A percentile compares a stretch with the other conserved stretches of the same genome.
Conservation (phyloP, 805 yeast genomes). For the Pichia californica region DNA sequence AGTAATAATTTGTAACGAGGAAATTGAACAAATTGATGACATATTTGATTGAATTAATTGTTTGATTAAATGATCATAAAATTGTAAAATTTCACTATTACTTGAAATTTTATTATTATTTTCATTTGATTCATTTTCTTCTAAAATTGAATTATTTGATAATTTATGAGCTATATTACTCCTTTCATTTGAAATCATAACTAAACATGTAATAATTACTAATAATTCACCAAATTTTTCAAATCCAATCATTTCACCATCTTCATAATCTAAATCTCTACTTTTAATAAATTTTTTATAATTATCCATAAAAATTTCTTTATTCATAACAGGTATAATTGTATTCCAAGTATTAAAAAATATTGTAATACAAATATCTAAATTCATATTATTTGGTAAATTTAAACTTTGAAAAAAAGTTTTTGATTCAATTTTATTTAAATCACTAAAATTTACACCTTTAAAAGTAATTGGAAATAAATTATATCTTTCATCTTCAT, state of each 20-base stretch:
- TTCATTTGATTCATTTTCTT: conserved; percentile 7
- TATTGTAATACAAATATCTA: conserved; percentile 61
- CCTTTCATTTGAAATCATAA: conserved; percentile 37
- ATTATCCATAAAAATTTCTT: conserved; percentile 56
- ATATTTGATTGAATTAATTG: conserved; percentile 58
- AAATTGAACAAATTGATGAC: conserved; percentile 54
- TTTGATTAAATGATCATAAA: conserved; percentile 55
- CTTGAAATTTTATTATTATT: conserved; percentile 10
- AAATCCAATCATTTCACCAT: conserved; percentile 34
- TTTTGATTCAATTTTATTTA: conserved; percentile 36
- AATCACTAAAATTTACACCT: conserved; percentile 32
- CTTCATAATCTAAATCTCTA: conserved; percentile 38
- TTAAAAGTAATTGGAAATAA: conserved; percentile 28
- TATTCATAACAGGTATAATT: conserved; percentile 62
- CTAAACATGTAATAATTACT: conserved; percentile 43
- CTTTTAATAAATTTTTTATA: conserved; percentile 44
- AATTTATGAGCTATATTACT: conserved; percentile 14
- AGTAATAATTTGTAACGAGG: conserved; percentile 62
- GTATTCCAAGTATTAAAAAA: conserved; percentile 78
- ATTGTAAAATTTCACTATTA: conserved; percentile 34
- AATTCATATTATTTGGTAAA: conserved; percentile 46
- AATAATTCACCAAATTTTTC: conserved; percentile 56
- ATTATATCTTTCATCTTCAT: conserved; percentile 28
- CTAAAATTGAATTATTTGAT: neutral
- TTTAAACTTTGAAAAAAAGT: conserved; percentile 38